Conservation (phyloP, 108 stramenopile genomes). For the Hondaea fermentalgiana region DNA sequence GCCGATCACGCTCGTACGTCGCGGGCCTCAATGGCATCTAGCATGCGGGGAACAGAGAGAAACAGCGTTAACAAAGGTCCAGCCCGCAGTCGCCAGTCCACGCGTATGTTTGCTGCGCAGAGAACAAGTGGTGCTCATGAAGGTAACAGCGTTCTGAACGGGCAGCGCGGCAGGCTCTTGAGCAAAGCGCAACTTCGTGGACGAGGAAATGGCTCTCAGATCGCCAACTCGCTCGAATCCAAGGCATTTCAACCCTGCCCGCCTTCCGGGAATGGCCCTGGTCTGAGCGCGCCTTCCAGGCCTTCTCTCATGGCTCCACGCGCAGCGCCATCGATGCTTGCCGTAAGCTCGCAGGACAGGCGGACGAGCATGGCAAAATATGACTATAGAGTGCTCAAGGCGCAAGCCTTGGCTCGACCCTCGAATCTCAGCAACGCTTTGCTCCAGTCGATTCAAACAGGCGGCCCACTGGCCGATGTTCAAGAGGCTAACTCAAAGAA, state of each 20-base stretch:
- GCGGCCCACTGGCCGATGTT: background rate
- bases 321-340: too few species aligned
- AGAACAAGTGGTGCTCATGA: too few species aligned
- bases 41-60: background rate
- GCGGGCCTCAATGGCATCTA: background rate
- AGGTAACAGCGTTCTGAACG: background rate
- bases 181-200: background rate
- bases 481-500: background rate
- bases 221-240: too few species aligned
- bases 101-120: too few species aligned
- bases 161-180: background rate
- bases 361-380: background rate
- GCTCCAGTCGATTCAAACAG: background rate
- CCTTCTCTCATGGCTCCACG: too few species aligned
- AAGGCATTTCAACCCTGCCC: too few species aligned
- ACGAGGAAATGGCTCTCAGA: too few species aligned
- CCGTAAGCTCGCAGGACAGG: background rate
- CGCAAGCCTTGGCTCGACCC: background rate
- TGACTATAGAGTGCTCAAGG: background rate
- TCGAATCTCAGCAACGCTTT: background rate
- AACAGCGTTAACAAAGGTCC: background rate
- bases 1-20: background rate
- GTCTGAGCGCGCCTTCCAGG: too few species aligned
- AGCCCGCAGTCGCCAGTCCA: too few species aligned
- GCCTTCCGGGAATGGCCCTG: too few species aligned